Conservation (phyloP, 352 stramenopile genomes). For the Halophytophthora polymorphica region DNA sequence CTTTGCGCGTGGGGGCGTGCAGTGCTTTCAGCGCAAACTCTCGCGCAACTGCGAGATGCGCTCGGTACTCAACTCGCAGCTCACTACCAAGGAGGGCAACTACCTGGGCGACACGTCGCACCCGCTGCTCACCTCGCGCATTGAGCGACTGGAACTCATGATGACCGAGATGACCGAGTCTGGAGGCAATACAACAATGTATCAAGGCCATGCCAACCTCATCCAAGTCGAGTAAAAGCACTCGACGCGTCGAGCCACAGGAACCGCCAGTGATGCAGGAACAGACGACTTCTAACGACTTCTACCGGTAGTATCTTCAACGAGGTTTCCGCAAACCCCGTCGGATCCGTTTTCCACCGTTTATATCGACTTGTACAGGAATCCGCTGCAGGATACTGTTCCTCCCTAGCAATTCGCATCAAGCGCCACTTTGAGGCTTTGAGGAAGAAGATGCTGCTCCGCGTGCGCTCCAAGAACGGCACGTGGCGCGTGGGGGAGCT, state of each 20-base stretch:
- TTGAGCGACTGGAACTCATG: conserved; percentile 59
- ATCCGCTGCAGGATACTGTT: conserved; percentile 3
- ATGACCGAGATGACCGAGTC: conserved; percentile 8
- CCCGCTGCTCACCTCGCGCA: conserved; percentile 72
- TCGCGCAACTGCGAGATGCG: conserved; percentile 73
- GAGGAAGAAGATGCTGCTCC: conserved; percentile 58
- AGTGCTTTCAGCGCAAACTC: conserved; percentile 73
- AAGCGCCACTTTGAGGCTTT: neutral
- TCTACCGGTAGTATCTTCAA: too few relatives aligned
- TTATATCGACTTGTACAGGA: neutral
- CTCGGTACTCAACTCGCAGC: conserved; percentile 44
- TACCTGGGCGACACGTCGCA: conserved; percentile 80
- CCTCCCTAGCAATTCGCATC: conserved; percentile 4
- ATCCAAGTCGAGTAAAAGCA: too few relatives aligned
- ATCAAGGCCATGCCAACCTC: neutral
- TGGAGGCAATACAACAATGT: neutral
- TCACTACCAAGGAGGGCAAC: conserved; percentile 79
- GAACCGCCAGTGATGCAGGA: conserved; percentile 28
- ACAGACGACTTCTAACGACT: too few relatives aligned
- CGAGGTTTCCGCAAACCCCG: conserved; percentile 4
- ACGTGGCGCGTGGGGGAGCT: conserved; percentile 82
- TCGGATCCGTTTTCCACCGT: conserved; percentile 2
- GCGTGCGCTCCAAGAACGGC: conserved; percentile 86
- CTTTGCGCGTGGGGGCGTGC: conserved; percentile 64
- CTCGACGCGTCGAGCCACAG: conserved; percentile 54